These are phyloP conservation scores for Collybia nuda DNA, from an alignment of 768 basidiomycete genomes.

Conservation along the genomic window DNA sequence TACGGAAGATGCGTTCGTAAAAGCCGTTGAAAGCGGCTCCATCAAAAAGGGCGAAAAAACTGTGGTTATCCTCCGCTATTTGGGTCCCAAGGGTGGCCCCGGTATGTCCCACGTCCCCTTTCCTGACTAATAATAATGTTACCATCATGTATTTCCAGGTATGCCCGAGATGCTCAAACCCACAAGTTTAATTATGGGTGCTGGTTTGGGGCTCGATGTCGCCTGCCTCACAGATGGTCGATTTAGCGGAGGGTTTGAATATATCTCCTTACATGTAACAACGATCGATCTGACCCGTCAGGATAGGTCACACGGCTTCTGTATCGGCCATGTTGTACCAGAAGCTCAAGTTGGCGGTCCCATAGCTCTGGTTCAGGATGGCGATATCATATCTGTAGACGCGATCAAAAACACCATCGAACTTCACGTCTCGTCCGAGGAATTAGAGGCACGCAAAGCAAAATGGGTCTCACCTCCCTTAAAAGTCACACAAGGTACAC, in stretches of 20 bases:
- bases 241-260: conserved; percentile 92
- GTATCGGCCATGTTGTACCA: conserved; percentile 95
- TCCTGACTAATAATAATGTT: conserved; percentile 15
- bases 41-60: conserved; percentile 97
- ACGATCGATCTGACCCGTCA: conserved; percentile 9
- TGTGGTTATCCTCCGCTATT: conserved; percentile 91
- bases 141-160: conserved; percentile 42
- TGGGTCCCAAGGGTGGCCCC: conserved; percentile 96
- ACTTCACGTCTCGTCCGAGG: conserved; percentile 73
- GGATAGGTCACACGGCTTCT: conserved; percentile 92
- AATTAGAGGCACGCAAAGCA: conserved; percentile 69
- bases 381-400: conserved; percentile 85
- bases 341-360: conserved; percentile 95
- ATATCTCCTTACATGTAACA: conserved; percentile 13
- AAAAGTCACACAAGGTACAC: conserved; percentile 77
- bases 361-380: conserved; percentile 87
- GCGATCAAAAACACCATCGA: conserved; percentile 85
- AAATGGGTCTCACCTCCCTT: conserved; percentile 85
- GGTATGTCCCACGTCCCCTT: conserved; percentile 46
- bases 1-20: conserved; percentile 82
- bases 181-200: conserved; percentile 97
- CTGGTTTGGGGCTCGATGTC: conserved; percentile 93
- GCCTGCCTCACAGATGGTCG: conserved; percentile 97
- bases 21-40: conserved; percentile 83
- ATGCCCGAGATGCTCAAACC: conserved; percentile 99